A percentile compares a stretch with the other conserved stretches of the same genome.
These are phyloP conservation scores for Aspergillus pseudotamarii DNA, from an alignment of 2,329 filamentous ascomycete species.

Conservation along the genomic window DNA sequence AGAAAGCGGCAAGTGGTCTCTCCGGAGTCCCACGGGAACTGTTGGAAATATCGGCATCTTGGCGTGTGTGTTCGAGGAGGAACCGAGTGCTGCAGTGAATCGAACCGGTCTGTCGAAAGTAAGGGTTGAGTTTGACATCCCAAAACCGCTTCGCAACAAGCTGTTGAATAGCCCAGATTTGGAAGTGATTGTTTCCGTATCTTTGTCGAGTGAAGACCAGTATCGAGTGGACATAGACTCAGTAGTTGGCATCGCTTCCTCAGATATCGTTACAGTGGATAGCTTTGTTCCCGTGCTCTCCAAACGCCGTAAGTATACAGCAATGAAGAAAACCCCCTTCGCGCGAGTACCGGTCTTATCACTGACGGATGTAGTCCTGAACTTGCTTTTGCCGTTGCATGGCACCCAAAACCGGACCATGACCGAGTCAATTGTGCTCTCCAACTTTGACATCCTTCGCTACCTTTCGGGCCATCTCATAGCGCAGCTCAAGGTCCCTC, in stretches of 20 bases:
- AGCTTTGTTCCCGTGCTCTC: conserved; percentile 75
- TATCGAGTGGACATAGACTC: conserved; percentile 64
- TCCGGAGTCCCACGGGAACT: conserved; percentile 68
- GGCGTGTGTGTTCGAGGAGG: conserved; percentile 47
- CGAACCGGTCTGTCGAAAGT: conserved; percentile 47
- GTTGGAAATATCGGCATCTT: conserved; percentile 58
- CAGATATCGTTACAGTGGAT: conserved; percentile 71
- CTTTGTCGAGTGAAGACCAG: conserved; percentile 63
- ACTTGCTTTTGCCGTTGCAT: conserved; percentile 71
- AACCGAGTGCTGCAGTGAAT: conserved; percentile 51
- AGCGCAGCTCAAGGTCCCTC: conserved; percentile 60
- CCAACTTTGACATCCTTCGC: conserved; percentile 76
- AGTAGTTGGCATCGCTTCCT: conserved; percentile 69
- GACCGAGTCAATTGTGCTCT: conserved; percentile 69
- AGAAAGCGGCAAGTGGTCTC: conserved; percentile 77
- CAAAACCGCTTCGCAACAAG: conserved; percentile 33
- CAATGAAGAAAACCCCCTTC: background rate
- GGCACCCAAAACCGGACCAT: conserved; percentile 54
- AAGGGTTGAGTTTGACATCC: conserved; percentile 40
- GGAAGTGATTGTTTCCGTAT: conserved; percentile 67
- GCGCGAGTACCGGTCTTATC: conserved; percentile 1
- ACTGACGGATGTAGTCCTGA: conserved; percentile 59
- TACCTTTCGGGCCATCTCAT: conserved; percentile 67
- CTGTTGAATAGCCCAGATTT: conserved; percentile 36
- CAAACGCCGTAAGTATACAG: conserved; percentile 64